These are phyloP conservation scores for Hypoxylon sp. DNA, from an alignment of 2,329 filamentous ascomycete genomes.

Conservation along the genomic window DNA sequence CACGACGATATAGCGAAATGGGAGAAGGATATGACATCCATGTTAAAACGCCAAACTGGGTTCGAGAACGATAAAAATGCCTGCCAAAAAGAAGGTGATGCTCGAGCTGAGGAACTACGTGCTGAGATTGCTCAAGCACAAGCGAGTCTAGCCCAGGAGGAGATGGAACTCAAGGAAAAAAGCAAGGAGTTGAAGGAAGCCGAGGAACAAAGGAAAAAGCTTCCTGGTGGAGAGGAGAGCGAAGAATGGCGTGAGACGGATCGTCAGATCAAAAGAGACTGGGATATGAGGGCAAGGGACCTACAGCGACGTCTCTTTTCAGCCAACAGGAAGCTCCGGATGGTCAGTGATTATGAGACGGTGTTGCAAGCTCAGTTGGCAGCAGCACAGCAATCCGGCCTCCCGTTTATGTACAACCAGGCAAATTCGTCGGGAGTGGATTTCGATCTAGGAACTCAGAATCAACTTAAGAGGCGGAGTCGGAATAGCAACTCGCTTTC, in stretches of 20 bases:
- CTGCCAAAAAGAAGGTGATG: constrained; percentile 65
- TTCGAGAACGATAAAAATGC: constrained; percentile 68
- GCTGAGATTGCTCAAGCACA: constrained; percentile 72
- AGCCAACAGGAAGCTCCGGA: constrained; percentile 62
- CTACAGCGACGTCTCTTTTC: constrained; percentile 64
- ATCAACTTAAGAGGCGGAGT: constrained; percentile 63
- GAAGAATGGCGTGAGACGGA: constrained; percentile 68
- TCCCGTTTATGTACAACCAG: constrained; percentile 61
- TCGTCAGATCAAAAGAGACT: constrained; percentile 66
- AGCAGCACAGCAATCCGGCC: constrained; percentile 58
- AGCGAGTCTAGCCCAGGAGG: constrained; percentile 73
- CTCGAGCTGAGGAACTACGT: constrained; percentile 65
- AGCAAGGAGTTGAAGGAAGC: constrained; percentile 78
- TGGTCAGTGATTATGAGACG: constrained; percentile 63
- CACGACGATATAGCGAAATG: constrained; percentile 78
- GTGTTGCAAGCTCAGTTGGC: constrained; percentile 63
- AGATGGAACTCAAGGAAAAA: constrained; percentile 80
- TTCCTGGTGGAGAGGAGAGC: constrained; percentile 72
- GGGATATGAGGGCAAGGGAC: constrained; percentile 66
- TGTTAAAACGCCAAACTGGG: constrained; percentile 67
- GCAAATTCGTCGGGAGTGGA: constrained; percentile 61
- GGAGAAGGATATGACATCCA: constrained; percentile 72
- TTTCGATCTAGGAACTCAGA: constrained; percentile 59
- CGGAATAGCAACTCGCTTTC: constrained; percentile 63
- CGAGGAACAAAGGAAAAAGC: constrained; percentile 76